Base-by-base conservation (phyloP, 225 moss, liverwort and hornwort genomes). In the Rhytidiadelphus loreus region DNA sequence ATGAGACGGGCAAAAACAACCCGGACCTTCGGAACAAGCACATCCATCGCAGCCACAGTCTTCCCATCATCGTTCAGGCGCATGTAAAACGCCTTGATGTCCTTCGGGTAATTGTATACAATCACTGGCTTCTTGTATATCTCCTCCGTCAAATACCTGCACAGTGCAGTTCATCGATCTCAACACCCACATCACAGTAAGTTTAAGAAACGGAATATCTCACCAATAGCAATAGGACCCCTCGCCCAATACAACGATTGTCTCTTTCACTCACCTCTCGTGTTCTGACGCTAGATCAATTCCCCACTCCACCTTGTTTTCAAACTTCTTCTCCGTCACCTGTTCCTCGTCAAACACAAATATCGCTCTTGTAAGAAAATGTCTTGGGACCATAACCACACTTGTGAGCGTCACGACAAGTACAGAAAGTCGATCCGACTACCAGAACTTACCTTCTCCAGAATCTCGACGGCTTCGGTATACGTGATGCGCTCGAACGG, bases 11-110 rank as follows among this genome's bases (percentile, higher is more conserved):
- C 8, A 69, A 29, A 82, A 62, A 37, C 55, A 88, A 71, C 77
- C 21, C 63, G 16, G 14, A 90, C 98, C 98, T 97, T 98, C 8
- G 98, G 98, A 80, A 97, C 97, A 90, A 98, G 90, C 73, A 98
- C 96, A 80, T 98, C 98, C 98, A 98, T 98, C 59, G 98, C 98
- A 77, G 98, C 97, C 64, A 98, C 98, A 68, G 98, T 98, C 85
- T 96, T 95, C 35, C 92, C 95, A 70, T 98, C 98, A 33, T 97
- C 96, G 71, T 98, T 98, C 68, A 97, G 91, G 46, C 98, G 97
- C 98, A 98, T 98, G 83, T 98, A 98, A 86, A 98, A 98, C 37
- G 98, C 96, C 88, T 98, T 98, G 32, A 98, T 94, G 46, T 96
- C 95, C 91, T 97, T 98, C 29, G 98, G 98, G 83, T 98, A 98